Evolutionary conservation across 169 alveolate genomes (phyloP).

Genomic region (Plasmodium falciparum): DNA sequence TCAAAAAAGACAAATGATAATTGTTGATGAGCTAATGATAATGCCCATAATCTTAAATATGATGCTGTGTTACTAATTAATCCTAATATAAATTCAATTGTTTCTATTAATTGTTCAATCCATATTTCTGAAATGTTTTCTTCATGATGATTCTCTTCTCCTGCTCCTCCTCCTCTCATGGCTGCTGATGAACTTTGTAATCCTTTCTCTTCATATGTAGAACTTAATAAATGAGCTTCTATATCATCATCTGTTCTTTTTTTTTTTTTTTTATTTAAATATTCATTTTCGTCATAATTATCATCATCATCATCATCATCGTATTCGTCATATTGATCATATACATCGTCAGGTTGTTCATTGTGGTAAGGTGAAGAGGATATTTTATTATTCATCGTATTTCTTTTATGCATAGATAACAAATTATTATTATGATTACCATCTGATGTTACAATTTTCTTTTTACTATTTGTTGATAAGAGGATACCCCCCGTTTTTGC

Average conservation of each 20-base stretch:
- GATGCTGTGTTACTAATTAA: slow-evolving; percentile 99
- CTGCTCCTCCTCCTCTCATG: slow-evolving; percentile 5
- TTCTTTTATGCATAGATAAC: slow-evolving; percentile 8
- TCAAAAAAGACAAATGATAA: slow-evolving; percentile 95
- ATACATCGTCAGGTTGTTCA: neutral
- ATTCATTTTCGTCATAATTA: slow-evolving; percentile 8
- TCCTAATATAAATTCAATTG: slow-evolving; percentile 99
- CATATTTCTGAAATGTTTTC: slow-evolving; percentile 90
- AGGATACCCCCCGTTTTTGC: slow-evolving; percentile 6
- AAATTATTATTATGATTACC: neutral
- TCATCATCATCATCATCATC: neutral
- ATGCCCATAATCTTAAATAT: slow-evolving; percentile 99
- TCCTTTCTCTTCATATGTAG: slow-evolving; percentile 50
- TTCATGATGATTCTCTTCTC: slow-evolving; percentile 78
- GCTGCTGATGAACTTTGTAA: slow-evolving; percentile 1
- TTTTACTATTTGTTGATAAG: too few relatives aligned
- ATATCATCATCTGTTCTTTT: slow-evolving; percentile 75
- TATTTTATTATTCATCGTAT: neutral
- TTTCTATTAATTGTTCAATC: slow-evolving; percentile 97
- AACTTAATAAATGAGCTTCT: slow-evolving; percentile 81
- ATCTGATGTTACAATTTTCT: neutral
- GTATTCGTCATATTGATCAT: neutral
- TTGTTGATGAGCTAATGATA: slow-evolving; percentile 99
- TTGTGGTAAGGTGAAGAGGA: too few relatives aligned
- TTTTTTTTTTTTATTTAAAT: slow-evolving; percentile 8